Evolutionary conservation across 2,329 filamentous ascomycete species (phyloP).

Genomic region (Ustilaginoidea virens): DNA sequence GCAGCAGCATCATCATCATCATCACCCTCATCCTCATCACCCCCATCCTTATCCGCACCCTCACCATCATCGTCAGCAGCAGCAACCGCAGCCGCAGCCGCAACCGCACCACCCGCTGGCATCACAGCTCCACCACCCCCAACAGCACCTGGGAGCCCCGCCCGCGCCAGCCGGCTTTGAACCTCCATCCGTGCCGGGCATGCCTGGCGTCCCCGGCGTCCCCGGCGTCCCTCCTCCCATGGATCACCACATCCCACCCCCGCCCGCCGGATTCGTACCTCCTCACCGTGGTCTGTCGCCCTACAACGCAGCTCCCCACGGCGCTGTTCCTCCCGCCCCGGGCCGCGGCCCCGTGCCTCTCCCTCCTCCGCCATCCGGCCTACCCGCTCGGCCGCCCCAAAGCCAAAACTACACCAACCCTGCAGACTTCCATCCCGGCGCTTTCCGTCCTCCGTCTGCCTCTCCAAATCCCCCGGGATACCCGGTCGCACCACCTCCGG

Average conservation of each 20-base stretch:
- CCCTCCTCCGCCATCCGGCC: conserved; percentile 32
- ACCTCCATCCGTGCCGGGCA: conserved; percentile 13
- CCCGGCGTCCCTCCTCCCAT: conserved; percentile 9
- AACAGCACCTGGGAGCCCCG: no score
- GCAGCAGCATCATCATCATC: conserved; percentile 10
- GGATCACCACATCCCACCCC: conserved; percentile 11
- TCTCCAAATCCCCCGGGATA: conserved; percentile 24
- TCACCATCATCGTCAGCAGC: neutral
- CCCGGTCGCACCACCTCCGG: conserved; percentile 22
- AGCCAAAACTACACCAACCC: conserved; percentile 31
- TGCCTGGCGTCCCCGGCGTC: conserved; percentile 4
- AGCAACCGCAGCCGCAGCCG: conserved; percentile 6
- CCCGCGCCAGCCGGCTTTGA: conserved; percentile 19
- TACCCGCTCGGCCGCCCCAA: conserved; percentile 34
- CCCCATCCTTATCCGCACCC: conserved; percentile 3
- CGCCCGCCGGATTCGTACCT: conserved; percentile 21
- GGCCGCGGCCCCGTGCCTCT: conserved; percentile 20
- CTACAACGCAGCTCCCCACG: conserved; percentile 13
- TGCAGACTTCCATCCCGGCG: conserved; percentile 30
- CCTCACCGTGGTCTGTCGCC: conserved; percentile 17
- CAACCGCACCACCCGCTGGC: no score
- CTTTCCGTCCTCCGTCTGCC: conserved; percentile 23
- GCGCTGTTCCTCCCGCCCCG: conserved; percentile 9
- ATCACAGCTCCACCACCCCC: no score
- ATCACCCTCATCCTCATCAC: conserved; percentile 11